Conservation (phyloP, 345 rosid genomes). For the Rhizophora mangle region DNA sequence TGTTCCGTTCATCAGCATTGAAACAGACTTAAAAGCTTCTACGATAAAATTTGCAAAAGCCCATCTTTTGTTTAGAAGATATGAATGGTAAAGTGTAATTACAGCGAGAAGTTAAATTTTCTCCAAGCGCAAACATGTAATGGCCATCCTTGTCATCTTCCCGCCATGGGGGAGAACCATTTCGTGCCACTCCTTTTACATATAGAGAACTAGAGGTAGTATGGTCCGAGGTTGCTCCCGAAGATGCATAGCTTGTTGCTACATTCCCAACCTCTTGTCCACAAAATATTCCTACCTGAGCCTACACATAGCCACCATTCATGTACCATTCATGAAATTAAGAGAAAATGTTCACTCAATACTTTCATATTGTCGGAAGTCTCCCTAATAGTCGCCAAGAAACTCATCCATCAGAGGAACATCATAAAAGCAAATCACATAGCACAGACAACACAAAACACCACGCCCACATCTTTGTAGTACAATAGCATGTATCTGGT, state of each 20-base stretch:
- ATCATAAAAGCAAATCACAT: neutral
- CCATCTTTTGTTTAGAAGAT: conserved; percentile 1
- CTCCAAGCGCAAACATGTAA: conserved; percentile 96
- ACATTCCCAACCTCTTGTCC: conserved; percentile 85
- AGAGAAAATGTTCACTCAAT: conserved; percentile 20
- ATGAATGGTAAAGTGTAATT: conserved; percentile 55
- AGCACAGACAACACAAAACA: neutral
- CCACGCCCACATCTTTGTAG: too few species aligned
- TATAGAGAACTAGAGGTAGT: conserved; percentile 36
- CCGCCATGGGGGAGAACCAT: conserved; percentile 83
- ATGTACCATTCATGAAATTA: conserved; percentile 59
- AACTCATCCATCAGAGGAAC: conserved; percentile 1
- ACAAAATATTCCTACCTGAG: conserved; percentile 92
- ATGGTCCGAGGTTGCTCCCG: conserved; percentile 59
- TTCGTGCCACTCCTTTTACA: conserved; percentile 60
- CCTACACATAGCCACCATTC: conserved; percentile 91
- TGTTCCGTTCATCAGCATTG: too few species aligned
- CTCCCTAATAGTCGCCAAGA: neutral
- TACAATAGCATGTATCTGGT: too few species aligned
- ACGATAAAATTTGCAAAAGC: neutral
- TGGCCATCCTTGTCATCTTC: conserved; percentile 99
- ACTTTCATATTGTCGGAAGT: conserved; percentile 3
- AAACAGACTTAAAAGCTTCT: too few species aligned
- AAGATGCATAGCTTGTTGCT: conserved; percentile 74
- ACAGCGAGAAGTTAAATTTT: conserved; percentile 92